Evolutionary conservation across 441 rosid genomes (phyloP).

Genomic region (Pelargonium citronellum): DNA sequence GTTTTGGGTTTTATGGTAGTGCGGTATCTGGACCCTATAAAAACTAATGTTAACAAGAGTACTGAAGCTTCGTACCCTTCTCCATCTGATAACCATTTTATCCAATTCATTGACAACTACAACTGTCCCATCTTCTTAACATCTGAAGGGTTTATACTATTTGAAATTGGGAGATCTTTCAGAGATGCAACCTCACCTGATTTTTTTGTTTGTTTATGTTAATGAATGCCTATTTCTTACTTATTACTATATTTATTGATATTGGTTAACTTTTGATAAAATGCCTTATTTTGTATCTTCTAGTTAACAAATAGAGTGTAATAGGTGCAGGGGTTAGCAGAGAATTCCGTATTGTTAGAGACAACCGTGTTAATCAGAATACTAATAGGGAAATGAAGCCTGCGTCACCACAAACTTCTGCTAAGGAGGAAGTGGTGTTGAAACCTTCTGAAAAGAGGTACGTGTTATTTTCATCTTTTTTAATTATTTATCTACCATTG

Average conservation of each 20-base stretch:
- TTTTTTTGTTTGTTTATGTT: too few relatives aligned
- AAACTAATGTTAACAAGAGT: background rate
- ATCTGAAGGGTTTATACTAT: background rate
- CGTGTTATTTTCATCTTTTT: conserved; percentile 1
- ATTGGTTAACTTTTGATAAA: background rate
- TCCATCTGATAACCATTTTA: background rate
- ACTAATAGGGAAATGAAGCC: conserved; percentile 39
- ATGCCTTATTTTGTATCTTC: conserved; percentile 12
- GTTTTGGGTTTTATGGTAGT: background rate
- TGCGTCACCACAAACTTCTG: conserved; percentile 28
- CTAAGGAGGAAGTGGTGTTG: conserved; percentile 28
- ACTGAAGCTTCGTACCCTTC: background rate
- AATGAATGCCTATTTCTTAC: too few relatives aligned
- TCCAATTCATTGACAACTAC: background rate
- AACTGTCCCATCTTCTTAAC: too few relatives aligned
- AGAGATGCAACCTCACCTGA: too few relatives aligned
- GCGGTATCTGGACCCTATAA: background rate
- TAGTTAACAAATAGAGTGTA: conserved; percentile 20
- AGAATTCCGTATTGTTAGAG: conserved; percentile 79
- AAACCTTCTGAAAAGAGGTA: conserved; percentile 48
- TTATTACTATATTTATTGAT: background rate
- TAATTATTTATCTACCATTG: background rate
- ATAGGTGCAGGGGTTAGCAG: conserved; percentile 44
- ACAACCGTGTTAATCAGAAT: conserved; percentile 58
- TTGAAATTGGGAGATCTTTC: too few relatives aligned